phyloP scores from a whole-genome alignment of 176 grass and related monocot species.

The Cenchrus fungigraminus region DNA sequence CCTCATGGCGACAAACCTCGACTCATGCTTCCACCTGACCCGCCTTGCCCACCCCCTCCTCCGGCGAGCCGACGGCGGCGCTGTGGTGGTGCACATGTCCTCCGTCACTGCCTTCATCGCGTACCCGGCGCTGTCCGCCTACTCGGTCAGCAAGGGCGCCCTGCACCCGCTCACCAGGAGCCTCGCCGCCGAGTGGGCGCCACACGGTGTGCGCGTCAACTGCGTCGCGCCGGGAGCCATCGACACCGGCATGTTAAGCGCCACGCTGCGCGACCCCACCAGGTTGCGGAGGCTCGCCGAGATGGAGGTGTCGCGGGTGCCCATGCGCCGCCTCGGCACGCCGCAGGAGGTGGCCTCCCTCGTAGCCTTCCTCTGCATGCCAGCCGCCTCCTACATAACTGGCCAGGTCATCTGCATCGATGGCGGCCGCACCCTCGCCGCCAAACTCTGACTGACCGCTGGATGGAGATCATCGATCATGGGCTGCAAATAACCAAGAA shows the following conservation, averaged over 20 bases:
- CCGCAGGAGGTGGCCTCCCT: slow-evolving; percentile 45
- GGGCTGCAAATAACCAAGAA: no score
- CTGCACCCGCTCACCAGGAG: slow-evolving; percentile 44
- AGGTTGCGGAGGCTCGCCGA: slow-evolving; percentile 27
- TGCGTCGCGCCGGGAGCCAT: slow-evolving; percentile 35
- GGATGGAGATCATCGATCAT: no score
- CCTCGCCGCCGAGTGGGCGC: slow-evolving; percentile 45
- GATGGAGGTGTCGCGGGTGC: slow-evolving; percentile 22
- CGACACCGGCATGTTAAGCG: slow-evolving; percentile 14
- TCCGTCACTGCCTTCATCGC: slow-evolving; percentile 33
- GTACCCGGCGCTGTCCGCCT: slow-evolving; percentile 44
- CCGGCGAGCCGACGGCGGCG: neutral
- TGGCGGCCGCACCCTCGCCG: slow-evolving; percentile 46
- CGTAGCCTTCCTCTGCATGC: slow-evolving; percentile 57
- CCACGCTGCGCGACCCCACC: slow-evolving; percentile 31
- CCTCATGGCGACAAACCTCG: slow-evolving; percentile 51
- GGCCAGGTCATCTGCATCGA: slow-evolving; percentile 58
- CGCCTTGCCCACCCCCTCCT: slow-evolving; percentile 58
- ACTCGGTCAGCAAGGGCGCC: slow-evolving; percentile 45
- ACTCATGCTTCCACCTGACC: slow-evolving; percentile 50
- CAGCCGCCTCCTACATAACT: slow-evolving; percentile 47
- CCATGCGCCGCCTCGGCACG: slow-evolving; percentile 45
- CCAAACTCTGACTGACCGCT: slow-evolving; percentile 7
- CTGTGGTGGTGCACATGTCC: slow-evolving; percentile 45
- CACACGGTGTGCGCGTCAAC: slow-evolving; percentile 42